A percentile compares a stretch with the other conserved stretches of the same genome.
These are phyloP conservation scores for Russula compacta DNA, from an alignment of 768 basidiomycete genomes.

Conservation along the genomic window DNA sequence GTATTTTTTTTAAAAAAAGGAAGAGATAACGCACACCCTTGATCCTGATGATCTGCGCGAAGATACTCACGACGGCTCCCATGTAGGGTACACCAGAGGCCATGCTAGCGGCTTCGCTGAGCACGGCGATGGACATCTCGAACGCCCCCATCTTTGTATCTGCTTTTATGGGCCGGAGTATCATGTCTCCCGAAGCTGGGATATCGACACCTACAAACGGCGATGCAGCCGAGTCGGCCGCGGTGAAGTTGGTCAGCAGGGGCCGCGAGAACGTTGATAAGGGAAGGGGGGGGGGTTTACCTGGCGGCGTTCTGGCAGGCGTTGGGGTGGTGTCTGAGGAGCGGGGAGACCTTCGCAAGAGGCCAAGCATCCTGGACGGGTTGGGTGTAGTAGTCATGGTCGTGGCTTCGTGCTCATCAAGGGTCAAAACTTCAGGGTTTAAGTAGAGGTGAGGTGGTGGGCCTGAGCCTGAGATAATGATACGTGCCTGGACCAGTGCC, in stretches of 20 bases:
- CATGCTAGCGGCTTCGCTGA: constrained; percentile 5
- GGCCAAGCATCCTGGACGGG: background rate
- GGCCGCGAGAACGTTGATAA: background rate
- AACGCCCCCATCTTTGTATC: background rate
- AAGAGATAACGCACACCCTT: constrained; percentile 3
- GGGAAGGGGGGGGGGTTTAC: background rate
- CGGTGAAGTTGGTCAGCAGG: too few relatives aligned
- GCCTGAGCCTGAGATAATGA: too few relatives aligned
- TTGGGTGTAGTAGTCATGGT: background rate
- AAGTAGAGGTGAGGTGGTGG: background rate
- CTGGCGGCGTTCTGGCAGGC: background rate
- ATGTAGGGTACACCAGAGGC: constrained; percentile 6
- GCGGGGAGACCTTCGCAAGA: constrained; percentile 1
- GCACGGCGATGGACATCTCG: constrained; percentile 1
- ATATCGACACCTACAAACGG: background rate
- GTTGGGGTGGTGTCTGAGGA: background rate
- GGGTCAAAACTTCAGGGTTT: too few relatives aligned
- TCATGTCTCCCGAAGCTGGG: background rate
- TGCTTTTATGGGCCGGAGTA: background rate
- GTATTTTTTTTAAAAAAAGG: background rate
- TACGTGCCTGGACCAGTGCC: too few relatives aligned
- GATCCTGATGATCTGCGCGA: constrained; percentile 8
- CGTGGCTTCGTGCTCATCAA: background rate
- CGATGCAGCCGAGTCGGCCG: too few relatives aligned
- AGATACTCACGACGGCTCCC: constrained; percentile 1